These are phyloP conservation scores for Talaromyces funiculosus DNA, from an alignment of 2,329 filamentous ascomycete genomes.

Conservation along the genomic window DNA sequence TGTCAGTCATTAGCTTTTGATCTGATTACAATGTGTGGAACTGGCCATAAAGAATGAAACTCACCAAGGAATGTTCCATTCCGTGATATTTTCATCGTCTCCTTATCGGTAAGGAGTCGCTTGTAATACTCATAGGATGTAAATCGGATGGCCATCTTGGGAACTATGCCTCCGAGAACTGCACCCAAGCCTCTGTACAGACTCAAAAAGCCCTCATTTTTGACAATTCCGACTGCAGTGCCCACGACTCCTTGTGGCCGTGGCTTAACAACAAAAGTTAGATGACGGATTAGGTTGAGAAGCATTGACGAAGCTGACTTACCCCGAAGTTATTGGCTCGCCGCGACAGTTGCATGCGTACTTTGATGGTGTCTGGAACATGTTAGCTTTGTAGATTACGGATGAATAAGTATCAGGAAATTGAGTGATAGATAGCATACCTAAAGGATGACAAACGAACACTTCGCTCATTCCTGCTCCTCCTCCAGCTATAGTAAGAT, in stretches of 20 bases:
- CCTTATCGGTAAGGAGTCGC: constrained; percentile 64
- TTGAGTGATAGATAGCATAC: constrained; percentile 46
- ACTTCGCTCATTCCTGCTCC: constrained; percentile 99
- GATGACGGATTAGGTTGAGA: not conserved
- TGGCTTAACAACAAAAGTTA: not conserved
- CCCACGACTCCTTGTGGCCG: not conserved
- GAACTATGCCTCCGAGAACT: constrained; percentile 90
- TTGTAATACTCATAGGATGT: constrained; percentile 97
- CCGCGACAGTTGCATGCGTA: constrained; percentile 95
- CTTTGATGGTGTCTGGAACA: constrained; percentile 81
- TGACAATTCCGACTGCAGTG: constrained; percentile 80
- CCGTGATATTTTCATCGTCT: constrained; percentile 63
- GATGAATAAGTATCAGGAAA: not conserved
- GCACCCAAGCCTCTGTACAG: constrained; percentile 98
- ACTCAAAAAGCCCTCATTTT: constrained; percentile 82
- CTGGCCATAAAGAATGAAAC: not conserved
- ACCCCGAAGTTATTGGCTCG: constrained; percentile 75
- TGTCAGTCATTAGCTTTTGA: not conserved
- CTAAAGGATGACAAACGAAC: constrained; percentile 86
- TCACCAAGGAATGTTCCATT: constrained; percentile 64
- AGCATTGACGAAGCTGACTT: constrained; percentile 32
- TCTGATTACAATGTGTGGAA: not conserved
- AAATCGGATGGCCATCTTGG: constrained; percentile 99
- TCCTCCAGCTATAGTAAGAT: constrained; percentile 66
- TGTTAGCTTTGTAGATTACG: not conserved